Base-by-base conservation (phyloP, 106 monocot genomes). In the Allium fistulosum region DNA sequence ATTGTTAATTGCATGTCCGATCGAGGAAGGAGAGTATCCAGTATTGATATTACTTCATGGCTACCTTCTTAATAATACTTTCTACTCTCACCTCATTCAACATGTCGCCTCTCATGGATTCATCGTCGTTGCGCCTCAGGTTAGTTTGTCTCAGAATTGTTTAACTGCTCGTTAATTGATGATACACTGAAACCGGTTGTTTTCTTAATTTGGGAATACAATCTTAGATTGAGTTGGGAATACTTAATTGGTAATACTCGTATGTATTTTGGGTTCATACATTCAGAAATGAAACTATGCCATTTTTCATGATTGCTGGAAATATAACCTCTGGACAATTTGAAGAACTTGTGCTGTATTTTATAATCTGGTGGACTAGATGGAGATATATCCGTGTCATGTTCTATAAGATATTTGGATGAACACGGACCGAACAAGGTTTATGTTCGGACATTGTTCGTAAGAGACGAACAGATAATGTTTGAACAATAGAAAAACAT, bases 51-150 rank as follows among this genome's bases (percentile, higher is more conserved):
- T 92, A 72, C 80, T 89, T 51, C 96, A 97, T 68, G 96, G 96
- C 15, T 97, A 82, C 51, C 74, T 92, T 13, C 82, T 87, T 61
- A 62, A 71, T 61, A 96, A 97, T 67, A 76, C 79, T 59, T 97
- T 88, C 88, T 97, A 97, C 68, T 84, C 96, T 51, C 82, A 89
- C 78, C 82, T 92, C 59, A 61, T 92, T 14, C 72, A 65, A 8
- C 96, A 97, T 65, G 53, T 97, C 50, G 82, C 92, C 52, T 92
- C 92, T 26, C 96, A 97, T 69, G 96, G 96, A 8, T 97, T 86
- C 77, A 71, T 92, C 63, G 86, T 87, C 16, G 71, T 97, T 49
- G 84, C 78, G 0, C 92, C 96, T 28, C 96, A 97, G 88, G 95
- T 94, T 2, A 26, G 57, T 63, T 11, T 22, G 28, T 18, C 22